These are phyloP conservation scores for Zostera marina DNA, from an alignment of 116 monocot genomes.

Conservation along the genomic window DNA sequence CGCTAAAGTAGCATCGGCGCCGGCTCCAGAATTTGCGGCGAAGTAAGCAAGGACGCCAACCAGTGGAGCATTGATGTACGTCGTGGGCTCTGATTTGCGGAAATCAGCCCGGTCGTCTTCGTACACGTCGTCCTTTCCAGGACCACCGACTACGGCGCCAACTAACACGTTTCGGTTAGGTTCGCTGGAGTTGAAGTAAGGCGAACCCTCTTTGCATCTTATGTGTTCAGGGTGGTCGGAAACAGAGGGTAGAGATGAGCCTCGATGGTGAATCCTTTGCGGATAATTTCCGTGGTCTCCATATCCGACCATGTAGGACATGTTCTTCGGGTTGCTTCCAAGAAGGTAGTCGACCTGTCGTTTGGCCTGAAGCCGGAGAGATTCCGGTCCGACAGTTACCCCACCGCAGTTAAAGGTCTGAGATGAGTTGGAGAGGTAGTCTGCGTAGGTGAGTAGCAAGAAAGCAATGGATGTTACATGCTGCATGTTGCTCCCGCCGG, in stretches of 20 bases:
- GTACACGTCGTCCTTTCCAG: conserved; percentile 67
- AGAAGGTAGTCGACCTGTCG: conserved; percentile 56
- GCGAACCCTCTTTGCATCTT: conserved; percentile 63
- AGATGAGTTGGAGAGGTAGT: conserved; percentile 52
- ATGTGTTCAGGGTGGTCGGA: conserved; percentile 30
- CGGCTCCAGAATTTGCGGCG: conserved; percentile 17
- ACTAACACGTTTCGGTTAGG: conserved; percentile 57
- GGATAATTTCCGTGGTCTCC: conserved; percentile 38
- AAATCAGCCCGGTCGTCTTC: conserved; percentile 73
- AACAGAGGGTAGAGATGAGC: conserved; percentile 64
- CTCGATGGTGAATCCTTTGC: conserved; percentile 67
- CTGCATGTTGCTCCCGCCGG: conserved; percentile 96
- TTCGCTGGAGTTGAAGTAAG: conserved; percentile 36
- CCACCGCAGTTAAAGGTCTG: conserved; percentile 59
- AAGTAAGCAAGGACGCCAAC: conserved; percentile 79
- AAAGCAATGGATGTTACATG: conserved; percentile 27
- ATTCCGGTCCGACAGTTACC: conserved; percentile 27
- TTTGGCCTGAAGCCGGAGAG: conserved; percentile 61
- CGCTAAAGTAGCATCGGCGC: too few relatives aligned
- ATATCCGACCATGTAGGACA: conserved; percentile 97
- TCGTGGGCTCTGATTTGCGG: conserved; percentile 82
- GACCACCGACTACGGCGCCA: conserved; percentile 86
- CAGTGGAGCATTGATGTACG: conserved; percentile 89
- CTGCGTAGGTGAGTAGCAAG: conserved; percentile 40
- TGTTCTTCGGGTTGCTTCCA: conserved; percentile 78